Percentiles rank a stretch among this genome's conserved stretches.
Evolutionary conservation across 1,139 yeast species (phyloP).

Genomic region (Protomyces inouyei): DNA sequence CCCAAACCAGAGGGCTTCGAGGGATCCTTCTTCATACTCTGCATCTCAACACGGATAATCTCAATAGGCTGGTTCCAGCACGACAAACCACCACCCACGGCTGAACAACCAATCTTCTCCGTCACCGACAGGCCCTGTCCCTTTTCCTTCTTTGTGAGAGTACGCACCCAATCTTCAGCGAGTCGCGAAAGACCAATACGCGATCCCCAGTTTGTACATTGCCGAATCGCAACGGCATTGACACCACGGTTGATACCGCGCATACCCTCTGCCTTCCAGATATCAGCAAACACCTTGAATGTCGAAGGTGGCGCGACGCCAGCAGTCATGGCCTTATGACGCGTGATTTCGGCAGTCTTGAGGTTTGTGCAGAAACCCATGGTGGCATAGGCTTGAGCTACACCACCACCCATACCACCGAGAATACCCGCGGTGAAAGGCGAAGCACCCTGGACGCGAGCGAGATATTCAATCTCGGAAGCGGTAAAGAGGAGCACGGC

Average conservation of each 20-base stretch:
- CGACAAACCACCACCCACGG: slow-evolving; percentile 92
- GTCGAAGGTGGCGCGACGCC: slow-evolving; percentile 72
- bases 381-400: slow-evolving; percentile 91
- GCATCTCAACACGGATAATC: slow-evolving; percentile 90
- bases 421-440: slow-evolving; percentile 82
- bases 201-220: slow-evolving; percentile 98
- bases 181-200: slow-evolving; percentile 88
- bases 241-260: slow-evolving; percentile 96
- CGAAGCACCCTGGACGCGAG: slow-evolving; percentile 55
- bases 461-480: slow-evolving; percentile 81
- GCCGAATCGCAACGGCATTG: slow-evolving; percentile 98
- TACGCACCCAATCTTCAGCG: slow-evolving; percentile 80
- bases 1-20: slow-evolving; percentile 89
- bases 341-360: slow-evolving; percentile 96
- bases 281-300: slow-evolving; percentile 78
- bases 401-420: slow-evolving; percentile 84
- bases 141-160: slow-evolving; percentile 54
- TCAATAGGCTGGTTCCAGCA: slow-evolving; percentile 99
- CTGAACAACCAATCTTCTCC: slow-evolving; percentile 83
- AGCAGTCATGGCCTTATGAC: slow-evolving; percentile 69
- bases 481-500: slow-evolving; percentile 93
- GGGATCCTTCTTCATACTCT: slow-evolving; percentile 84
- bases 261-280: slow-evolving; percentile 78
- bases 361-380: slow-evolving; percentile 91
- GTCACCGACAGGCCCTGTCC: slow-evolving; percentile 61